Percentiles rank a stretch among this genome's conserved stretches.
phyloP scores from a whole-genome alignment of 768 basidiomycete genomes.

The Rhodocollybia butyracea region DNA sequence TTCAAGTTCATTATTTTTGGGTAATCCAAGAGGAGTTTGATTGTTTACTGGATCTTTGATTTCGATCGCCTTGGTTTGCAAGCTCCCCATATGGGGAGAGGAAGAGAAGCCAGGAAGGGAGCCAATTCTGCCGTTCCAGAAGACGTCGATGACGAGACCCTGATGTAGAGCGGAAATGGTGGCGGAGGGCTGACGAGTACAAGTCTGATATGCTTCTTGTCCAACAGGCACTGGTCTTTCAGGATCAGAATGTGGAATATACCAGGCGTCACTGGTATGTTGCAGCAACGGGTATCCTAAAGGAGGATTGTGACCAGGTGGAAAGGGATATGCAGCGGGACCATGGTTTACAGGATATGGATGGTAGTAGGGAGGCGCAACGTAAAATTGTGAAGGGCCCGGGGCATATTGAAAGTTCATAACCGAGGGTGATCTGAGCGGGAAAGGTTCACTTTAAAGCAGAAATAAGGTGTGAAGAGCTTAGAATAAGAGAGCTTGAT shows the following conservation, averaged over 20 bases:
- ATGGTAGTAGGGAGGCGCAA: not conserved
- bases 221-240: not conserved
- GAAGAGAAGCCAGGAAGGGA: slow-evolving; percentile 40
- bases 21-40: not conserved
- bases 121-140: slow-evolving; percentile 40
- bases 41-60: slow-evolving; percentile 12
- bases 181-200: not conserved
- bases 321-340: not conserved
- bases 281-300: not conserved
- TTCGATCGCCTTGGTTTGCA: slow-evolving; percentile 12
- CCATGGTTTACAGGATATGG: not conserved
- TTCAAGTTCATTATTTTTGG: not conserved
- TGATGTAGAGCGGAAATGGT: not conserved
- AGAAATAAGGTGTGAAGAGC: too few species aligned
- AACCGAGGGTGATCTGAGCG: not conserved
- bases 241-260: not conserved
- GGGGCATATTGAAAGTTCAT: slow-evolving; percentile 8
- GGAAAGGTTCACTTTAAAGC: too few species aligned
- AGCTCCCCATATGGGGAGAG: slow-evolving; percentile 25
- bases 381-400: not conserved
- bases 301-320: not conserved
- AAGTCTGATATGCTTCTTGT: not conserved
- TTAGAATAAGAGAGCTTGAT: too few species aligned
- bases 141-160: slow-evolving; percentile 25
- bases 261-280: slow-evolving; percentile 1